A percentile compares a stretch with the other conserved stretches of the same genome.
Conservation (phyloP, 2,329 filamentous ascomycete species). For the Berkeleyomyces basicola region DNA sequence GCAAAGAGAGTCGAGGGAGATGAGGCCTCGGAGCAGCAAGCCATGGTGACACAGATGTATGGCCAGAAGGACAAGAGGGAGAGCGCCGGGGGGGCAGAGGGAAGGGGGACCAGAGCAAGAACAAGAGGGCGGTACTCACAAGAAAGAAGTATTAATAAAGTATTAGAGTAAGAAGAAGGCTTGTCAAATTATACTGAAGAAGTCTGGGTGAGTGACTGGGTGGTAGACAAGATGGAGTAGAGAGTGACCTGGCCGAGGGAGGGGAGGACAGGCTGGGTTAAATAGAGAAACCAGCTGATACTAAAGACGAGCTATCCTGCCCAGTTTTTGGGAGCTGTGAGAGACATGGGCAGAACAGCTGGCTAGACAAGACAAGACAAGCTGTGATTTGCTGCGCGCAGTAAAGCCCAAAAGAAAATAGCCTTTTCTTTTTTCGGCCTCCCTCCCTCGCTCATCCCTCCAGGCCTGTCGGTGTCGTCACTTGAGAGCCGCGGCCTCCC, state of each 20-base stretch:
- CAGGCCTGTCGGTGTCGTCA: neutral
- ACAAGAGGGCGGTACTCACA: neutral
- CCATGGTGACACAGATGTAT: neutral
- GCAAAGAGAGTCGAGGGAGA: neutral
- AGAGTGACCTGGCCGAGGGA: neutral
- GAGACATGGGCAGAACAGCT: neutral
- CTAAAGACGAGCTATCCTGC: neutral
- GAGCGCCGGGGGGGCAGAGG: neutral
- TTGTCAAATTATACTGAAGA: slow-evolving; percentile 2
- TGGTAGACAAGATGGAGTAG: neutral
- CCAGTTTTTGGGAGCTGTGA: neutral
- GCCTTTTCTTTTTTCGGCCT: neutral
- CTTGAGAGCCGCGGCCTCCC: neutral
- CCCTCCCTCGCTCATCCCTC: neutral
- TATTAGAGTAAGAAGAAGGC: slow-evolving; percentile 4
- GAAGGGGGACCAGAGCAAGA: neutral
- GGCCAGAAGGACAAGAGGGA: neutral
- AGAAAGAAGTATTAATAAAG: slow-evolving; percentile 1
- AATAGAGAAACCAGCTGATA: neutral
- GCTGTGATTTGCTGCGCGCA: neutral
- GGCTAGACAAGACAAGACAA: neutral
- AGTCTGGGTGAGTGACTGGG: neutral
- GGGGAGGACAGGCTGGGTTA: slow-evolving; percentile 1
- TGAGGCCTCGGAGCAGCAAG: neutral
- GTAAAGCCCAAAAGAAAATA: neutral